Base-by-base conservation (phyloP, 1,284 basidiomycete species). In the Boletellus sp. region DNA sequence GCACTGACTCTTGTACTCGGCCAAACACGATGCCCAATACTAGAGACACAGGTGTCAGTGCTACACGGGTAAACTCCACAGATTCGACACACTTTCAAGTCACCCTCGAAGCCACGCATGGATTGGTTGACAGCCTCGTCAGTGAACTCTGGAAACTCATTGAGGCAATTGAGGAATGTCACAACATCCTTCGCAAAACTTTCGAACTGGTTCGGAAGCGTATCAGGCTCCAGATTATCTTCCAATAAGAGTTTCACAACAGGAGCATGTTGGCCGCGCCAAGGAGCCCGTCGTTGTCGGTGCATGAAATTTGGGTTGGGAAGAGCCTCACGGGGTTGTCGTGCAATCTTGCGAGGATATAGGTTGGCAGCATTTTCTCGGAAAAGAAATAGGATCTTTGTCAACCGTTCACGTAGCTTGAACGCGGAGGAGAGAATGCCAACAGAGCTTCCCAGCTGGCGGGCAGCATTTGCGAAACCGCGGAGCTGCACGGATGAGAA, bases 131-230 rank as follows among this genome's bases (percentile, higher is more conserved):
- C 73, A 1, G 73, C 75, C 50, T 82, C 79, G 35, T 82, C 78
- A 24, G 75, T 78, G 47, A 81, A 81, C 61, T 79, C 80, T 1
- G 79, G 79, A 37, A 82, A 81, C 51, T 81, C 79, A 50, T 80
- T 81, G 44, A 81, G 64, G 51, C 77, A 78, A 35, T 77, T 73
- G 30, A 81, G 61, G 51, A 82, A 81, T 0, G 74, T 76, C 28
- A 71, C 71, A 3, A 82, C 71, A 47, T 81, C 79, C 47, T 62
- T 65, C 4, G 80, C 77, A 41, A 82, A 72, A 15, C 65, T 64
- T 51, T 73, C 69, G 24, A 81, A 64, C 63, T 81, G 66, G 8
- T 41, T 11, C 0, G 59, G 60, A 44, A 71, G 66, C 6, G 65
- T 67, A 28, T 68, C 69, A 3, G 67, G 56, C 28, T 67, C 67